These are phyloP conservation scores for Cladosporium phlei DNA, from an alignment of 2,329 filamentous ascomycete species.

Conservation along the genomic window DNA sequence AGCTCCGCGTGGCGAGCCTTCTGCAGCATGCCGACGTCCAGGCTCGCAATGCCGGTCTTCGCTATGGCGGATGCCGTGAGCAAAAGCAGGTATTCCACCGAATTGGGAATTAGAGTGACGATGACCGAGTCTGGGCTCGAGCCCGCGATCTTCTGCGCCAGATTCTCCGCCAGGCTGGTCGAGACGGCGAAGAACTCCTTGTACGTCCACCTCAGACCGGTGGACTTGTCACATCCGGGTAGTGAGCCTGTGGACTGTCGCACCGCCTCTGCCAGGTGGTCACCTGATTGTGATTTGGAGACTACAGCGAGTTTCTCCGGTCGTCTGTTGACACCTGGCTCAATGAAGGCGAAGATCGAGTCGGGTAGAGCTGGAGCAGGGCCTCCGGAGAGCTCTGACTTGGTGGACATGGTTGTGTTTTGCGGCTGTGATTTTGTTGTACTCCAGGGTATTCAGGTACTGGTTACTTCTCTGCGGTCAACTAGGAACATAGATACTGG, in stretches of 20 bases:
- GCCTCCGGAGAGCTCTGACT: background rate
- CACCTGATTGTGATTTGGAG: background rate
- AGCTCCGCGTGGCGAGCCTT: constrained; percentile 15
- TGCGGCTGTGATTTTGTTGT: too few relatives aligned
- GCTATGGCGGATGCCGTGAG: constrained; percentile 15
- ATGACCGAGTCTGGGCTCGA: constrained; percentile 17
- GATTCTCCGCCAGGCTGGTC: constrained; percentile 11
- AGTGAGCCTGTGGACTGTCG: background rate
- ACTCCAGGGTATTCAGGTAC: too few relatives aligned
- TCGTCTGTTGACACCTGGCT: background rate
- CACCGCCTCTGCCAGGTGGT: background rate
- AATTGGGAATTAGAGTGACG: constrained; percentile 18
- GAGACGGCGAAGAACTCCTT: constrained; percentile 15
- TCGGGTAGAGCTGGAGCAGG: background rate
- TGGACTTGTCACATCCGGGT: background rate
- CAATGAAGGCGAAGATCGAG: background rate
- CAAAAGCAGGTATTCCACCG: constrained; percentile 17
- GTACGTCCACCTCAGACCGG: constrained; percentile 18
- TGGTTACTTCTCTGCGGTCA: too few relatives aligned
- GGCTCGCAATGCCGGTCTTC: constrained; percentile 14
- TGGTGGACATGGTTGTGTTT: background rate
- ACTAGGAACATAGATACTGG: too few relatives aligned
- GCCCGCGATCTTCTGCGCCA: constrained; percentile 11
- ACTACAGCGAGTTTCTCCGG: background rate
- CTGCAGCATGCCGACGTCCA: constrained; percentile 17